Evolutionary conservation across 441 rosid species (phyloP), one percentile per base, ranked within the genome.

Genomic region (Adansonia grandidieri): DNA sequence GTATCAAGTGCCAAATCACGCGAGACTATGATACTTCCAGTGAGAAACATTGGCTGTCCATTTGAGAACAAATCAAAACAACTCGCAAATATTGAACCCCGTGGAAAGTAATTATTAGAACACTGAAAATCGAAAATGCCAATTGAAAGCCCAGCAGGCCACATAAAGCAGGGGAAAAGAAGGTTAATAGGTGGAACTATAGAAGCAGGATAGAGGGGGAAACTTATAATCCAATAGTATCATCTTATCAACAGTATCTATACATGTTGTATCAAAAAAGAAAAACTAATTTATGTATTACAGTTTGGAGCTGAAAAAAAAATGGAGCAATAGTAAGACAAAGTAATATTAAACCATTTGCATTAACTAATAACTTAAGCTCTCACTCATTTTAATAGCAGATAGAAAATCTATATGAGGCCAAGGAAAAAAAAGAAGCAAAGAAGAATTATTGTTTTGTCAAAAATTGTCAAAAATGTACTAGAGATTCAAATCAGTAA

Each of bases 51-150:
- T 48, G 42, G n/a, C 28, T 22, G 58, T 42, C 44, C 13, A 70
- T 50, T 69, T 50, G 14, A 53, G 14, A 71, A 53, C 61, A 71
- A 51, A 51, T 51, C 61, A 28, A 51, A 71, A 51, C 74, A 71
- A 28, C 4, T 15, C n/a, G 45, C 45, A 71, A 50, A 71, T 51
- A 15, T 20, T 13, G 42, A 69, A 42, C 42, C 42, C 48, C 48
- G 13, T 6, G 2, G 11, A 22, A 20, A 48, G 6, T 13, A 20
- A 47, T 48, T 48, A 22, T 69, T 1, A 17, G 24, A 22, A 69
- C 58, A 44, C 14, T n/a, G 71, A 40, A 37, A 64, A 65, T 7
- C 14, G 32, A 3, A 63, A 37, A 14, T 64, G 47, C 4, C 68
- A 32, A 57, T 2, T 4, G 20, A 17, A 57, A 57, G 28, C 32